phyloP scores from a whole-genome alignment of 2,329 filamentous ascomycete genomes.

The Alternaria viburni region DNA sequence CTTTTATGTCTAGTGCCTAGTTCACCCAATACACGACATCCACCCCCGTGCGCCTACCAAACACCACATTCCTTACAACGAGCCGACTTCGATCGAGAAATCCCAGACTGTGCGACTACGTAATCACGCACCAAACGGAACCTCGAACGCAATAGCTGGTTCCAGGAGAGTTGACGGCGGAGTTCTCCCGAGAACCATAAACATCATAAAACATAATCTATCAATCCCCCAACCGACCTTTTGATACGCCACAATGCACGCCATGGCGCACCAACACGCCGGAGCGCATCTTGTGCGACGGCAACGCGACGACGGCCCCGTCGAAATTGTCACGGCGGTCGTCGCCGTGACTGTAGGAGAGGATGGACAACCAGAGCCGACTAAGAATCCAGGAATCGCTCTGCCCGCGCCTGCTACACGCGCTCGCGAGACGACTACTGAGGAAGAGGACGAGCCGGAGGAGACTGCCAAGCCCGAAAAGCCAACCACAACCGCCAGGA shows the following conservation, averaged over 20 bases:
- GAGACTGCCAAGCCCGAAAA: slow-evolving; percentile 20
- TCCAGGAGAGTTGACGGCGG: slow-evolving; percentile 1
- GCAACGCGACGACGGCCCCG: slow-evolving; percentile 26
- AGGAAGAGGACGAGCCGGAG: slow-evolving; percentile 18
- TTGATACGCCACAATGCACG: slow-evolving; percentile 13
- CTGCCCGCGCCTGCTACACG: slow-evolving; percentile 30
- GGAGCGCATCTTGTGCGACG: slow-evolving; percentile 39
- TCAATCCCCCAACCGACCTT: background rate
- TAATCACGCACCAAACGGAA: slow-evolving; percentile 25
- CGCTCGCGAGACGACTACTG: slow-evolving; percentile 18
- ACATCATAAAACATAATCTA: background rate
- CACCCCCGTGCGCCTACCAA: slow-evolving; percentile 20
- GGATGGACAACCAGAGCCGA: slow-evolving; percentile 50
- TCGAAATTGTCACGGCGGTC: slow-evolving; percentile 42
- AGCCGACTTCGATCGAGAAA: slow-evolving; percentile 18
- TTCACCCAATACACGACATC: slow-evolving; percentile 31
- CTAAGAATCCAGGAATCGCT: slow-evolving; percentile 10
- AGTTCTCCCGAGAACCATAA: background rate
- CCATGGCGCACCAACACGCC: slow-evolving; percentile 34
- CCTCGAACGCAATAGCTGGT: slow-evolving; percentile 15
- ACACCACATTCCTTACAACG: slow-evolving; percentile 40
- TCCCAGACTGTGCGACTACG: slow-evolving; percentile 27
- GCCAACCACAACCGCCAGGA: slow-evolving; percentile 24
- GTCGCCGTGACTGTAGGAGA: slow-evolving; percentile 61
- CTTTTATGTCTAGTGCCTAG: slow-evolving; percentile 43